Evolutionary conservation across 2,329 filamentous ascomycete genomes (phyloP).

Genomic region (Colletotrichum destructivum): DNA sequence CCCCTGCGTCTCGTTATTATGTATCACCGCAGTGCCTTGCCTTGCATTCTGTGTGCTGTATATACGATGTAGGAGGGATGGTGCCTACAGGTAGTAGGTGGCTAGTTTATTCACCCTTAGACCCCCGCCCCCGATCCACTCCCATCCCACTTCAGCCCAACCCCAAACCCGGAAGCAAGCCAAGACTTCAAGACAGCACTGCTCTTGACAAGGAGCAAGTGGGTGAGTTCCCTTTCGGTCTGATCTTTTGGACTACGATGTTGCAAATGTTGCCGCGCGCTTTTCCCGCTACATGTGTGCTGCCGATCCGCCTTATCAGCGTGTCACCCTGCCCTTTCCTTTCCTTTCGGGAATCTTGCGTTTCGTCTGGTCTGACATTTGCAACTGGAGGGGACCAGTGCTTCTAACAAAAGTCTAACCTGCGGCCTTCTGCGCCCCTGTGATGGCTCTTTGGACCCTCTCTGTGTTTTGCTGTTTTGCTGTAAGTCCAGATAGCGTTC

Average conservation of each 20-base stretch:
- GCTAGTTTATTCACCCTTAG: not conserved
- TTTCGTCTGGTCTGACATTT: not conserved
- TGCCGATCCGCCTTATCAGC: slow-evolving; percentile 6
- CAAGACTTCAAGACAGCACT: slow-evolving; percentile 25
- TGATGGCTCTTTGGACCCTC: not conserved
- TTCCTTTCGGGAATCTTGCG: not conserved
- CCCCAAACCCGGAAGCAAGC: slow-evolving; percentile 16
- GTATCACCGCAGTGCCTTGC: slow-evolving; percentile 1
- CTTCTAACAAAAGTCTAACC: slow-evolving; percentile 27
- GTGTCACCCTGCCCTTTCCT: slow-evolving; percentile 17
- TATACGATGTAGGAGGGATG: no score
- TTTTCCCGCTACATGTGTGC: not conserved
- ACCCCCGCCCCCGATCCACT: not conserved
- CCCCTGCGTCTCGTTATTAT: not conserved
- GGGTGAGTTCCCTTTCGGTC: slow-evolving; percentile 7
- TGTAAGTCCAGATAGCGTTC: not conserved
- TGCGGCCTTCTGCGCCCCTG: not conserved
- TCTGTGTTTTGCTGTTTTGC: not conserved
- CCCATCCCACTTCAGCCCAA: not conserved
- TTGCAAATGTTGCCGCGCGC: slow-evolving; percentile 4
- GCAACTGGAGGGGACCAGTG: slow-evolving; percentile 2
- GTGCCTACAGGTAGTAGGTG: no score
- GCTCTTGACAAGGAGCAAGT: slow-evolving; percentile 11
- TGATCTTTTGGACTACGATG: slow-evolving; percentile 25
- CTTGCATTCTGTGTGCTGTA: not conserved